Evolutionary conservation across 2,329 filamentous ascomycete genomes (phyloP).

Genomic region (Ciborinia camelliae): DNA sequence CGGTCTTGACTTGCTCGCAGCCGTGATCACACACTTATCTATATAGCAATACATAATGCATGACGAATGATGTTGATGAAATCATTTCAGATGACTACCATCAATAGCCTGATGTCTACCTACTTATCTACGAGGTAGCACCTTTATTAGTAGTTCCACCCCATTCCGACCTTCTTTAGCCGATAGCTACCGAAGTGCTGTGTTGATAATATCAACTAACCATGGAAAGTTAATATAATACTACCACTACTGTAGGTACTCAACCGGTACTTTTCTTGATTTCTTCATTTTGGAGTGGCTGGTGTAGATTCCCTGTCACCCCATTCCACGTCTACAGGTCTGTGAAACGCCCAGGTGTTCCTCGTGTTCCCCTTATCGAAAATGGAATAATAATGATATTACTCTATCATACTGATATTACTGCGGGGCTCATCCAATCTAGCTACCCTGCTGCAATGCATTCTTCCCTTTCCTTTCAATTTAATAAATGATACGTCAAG

Average conservation of each 20-base stretch:
- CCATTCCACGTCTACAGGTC: neutral
- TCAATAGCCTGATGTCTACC: slow-evolving; percentile 10
- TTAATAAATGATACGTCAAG: neutral
- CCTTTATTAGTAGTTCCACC: neutral
- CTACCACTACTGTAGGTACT: neutral
- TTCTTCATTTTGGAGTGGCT: neutral
- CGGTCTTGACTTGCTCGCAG: neutral
- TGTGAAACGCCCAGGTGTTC: neutral
- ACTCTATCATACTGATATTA: neutral
- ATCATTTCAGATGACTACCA: slow-evolving; percentile 8
- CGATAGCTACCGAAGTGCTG: neutral
- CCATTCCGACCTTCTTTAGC: neutral
- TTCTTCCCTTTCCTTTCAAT: neutral
- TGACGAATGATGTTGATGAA: slow-evolving; percentile 9
- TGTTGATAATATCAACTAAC: neutral
- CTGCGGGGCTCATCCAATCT: slow-evolving; percentile 13
- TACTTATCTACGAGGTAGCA: neutral
- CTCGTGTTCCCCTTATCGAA: neutral
- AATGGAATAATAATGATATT: neutral
- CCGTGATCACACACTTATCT: slow-evolving; percentile 8
- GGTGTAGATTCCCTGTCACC: neutral
- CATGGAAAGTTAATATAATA: neutral
- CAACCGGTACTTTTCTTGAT: too few relatives aligned
- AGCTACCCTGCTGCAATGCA: neutral
- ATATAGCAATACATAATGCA: neutral